Conservation (phyloP, 805 yeast species). For the Sporopachydermia lactativora region DNA sequence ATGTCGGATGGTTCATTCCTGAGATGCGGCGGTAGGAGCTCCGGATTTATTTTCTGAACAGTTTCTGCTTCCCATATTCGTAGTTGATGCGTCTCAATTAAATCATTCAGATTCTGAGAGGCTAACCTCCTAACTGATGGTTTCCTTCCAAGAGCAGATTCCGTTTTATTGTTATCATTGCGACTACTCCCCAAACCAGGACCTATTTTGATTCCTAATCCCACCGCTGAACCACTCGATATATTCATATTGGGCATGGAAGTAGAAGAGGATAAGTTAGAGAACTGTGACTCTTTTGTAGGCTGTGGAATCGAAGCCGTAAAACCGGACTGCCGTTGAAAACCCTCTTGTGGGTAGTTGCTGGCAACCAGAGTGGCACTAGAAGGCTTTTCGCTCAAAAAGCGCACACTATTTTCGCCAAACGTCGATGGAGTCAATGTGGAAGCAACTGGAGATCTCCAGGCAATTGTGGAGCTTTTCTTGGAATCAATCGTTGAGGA, state of each 20-base stretch:
- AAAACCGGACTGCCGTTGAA: background rate
- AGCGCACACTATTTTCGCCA: background rate
- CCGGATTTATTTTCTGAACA: background rate
- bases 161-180: too few species aligned
- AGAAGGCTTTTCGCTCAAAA: background rate
- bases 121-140: background rate
- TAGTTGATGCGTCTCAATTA: background rate
- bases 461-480: background rate
- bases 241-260: background rate
- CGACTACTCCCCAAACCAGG: background rate
- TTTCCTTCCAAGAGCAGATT: background rate
- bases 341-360: background rate
- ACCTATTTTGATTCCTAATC: background rate
- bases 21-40: background rate
- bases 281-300: background rate
- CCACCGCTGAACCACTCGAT: background rate
- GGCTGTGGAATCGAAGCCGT: background rate
- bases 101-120: background rate
- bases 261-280: background rate
- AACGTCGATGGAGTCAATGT: background rate
- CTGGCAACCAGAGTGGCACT: background rate
- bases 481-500: background rate
- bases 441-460: background rate
- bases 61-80: background rate
- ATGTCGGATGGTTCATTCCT: constrained; percentile 1